Base-by-base conservation (phyloP, 305 asterid genomes). In the Withania somnifera region DNA sequence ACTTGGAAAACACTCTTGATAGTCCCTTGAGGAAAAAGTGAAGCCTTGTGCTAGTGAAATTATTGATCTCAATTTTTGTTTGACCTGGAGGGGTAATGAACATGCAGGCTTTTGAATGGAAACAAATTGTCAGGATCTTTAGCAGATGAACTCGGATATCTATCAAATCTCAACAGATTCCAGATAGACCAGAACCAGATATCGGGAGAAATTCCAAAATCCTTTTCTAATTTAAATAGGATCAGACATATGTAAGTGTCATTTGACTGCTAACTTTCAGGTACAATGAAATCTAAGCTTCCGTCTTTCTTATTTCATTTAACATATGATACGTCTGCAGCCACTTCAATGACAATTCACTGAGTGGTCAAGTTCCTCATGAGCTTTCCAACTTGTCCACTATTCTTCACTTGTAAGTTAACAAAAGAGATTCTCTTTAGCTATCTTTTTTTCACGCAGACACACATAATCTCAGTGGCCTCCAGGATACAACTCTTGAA, bases 331-430 rank as follows among this genome's bases (percentile, higher is more conserved):
- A 71, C 53, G 19, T 83, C 80, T 86, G 81, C 88, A 89, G 92
- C 79, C 92, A 89, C 87, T 88, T 88, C 85, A 89, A 89, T 78
- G 86, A 89, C 76, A 89, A 89, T 78, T 88, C 90, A 19, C 88
- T 89, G 81, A 89, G 86, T 81, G 92, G 91, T 77, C 88, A 86
- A 82, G 84, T 89, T 66, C 92, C 92, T 54, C 20, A 73, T 0
- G 83, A 89, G 77, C 87, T 89, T 80, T 83, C 88, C 57, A 84
- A 81, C 77, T 58, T 89, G 68, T 82, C 88, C 50, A 82, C 81
- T 54, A 52, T 89, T 78, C 34, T 78, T 85, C 92, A 89, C 86
- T 82, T 89, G 90, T 89, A 86, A 86, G 90, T 85, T 63, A 69
- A 77, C 47, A 75, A 75, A 45, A 75, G 28, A 75, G 28, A 57